Base-by-base conservation (phyloP, 2,329 filamentous ascomycete genomes). In the Iodosphaeria phyllophila region DNA sequence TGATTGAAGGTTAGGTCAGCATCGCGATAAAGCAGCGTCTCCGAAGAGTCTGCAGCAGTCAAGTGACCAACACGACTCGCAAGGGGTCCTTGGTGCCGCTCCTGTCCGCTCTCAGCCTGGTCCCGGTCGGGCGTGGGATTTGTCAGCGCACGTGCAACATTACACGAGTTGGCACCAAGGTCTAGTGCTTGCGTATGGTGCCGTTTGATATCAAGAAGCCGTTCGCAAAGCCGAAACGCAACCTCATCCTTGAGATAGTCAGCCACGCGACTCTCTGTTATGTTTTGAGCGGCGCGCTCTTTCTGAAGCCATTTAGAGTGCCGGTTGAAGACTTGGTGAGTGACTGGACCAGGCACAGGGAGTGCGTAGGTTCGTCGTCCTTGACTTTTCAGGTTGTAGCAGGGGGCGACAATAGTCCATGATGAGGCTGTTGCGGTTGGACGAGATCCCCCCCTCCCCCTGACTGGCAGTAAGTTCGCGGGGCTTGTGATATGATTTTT, bases 211-310 rank as follows among this genome's bases (percentile, higher is more conserved):
- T 95, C 84, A 36, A 95, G 59, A 24, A 98, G 58, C 23, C 89
- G 66, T 39, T 95, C 86, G 39, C 78, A 80, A 14, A 98, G 56
- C 24, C 89, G 68, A 22, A 62, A 59, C 25, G 89, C 89, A 4
- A 93, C 76, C 47, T 95, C 86, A 44, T 95, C 83, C 46, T 84
- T 83, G 28, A 98, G 57, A 44, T 95, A 95, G 52, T 95, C 89
- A 13, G 82, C 75, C 40, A 78, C 66, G 10, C 86, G 66, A 44
- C 83, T 83, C 33, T 63, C 51, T 34, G 79, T 67, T 7, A 64
- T 55, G 43, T 86, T 59, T 22, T 58, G 46, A 1, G 79, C 84
- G 1, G 83, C 77, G 32, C 86, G 69, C 48, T 95, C 83, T 48
- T 82, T 91, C 47, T 98, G 89, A 24, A 89, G 55, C 60, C 78